Evolutionary conservation across 1,139 yeast species (phyloP).

Genomic region (Hyphopichia burtonii): DNA sequence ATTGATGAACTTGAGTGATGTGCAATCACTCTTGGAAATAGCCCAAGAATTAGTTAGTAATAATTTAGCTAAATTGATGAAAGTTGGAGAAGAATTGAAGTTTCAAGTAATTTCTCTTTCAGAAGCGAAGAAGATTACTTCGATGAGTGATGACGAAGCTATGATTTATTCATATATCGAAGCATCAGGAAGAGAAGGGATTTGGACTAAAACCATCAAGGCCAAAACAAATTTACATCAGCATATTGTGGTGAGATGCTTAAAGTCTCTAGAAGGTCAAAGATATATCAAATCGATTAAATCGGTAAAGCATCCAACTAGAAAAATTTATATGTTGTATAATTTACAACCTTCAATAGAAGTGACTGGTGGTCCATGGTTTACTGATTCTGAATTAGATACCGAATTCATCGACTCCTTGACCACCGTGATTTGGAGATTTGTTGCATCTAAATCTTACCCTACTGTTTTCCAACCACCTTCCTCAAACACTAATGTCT

Average conservation of each 20-base stretch:
- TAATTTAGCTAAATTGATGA: constrained; percentile 67
- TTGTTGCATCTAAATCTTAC: constrained; percentile 68
- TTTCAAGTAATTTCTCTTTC: constrained; percentile 69
- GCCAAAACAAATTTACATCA: constrained; percentile 91
- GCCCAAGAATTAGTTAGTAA: constrained; percentile 66
- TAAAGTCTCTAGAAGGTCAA: constrained; percentile 80
- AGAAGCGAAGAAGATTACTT: constrained; percentile 70
- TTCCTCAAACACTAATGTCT: constrained; percentile 18
- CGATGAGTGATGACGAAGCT: constrained; percentile 85
- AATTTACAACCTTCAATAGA: constrained; percentile 91
- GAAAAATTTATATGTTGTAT: constrained; percentile 94
- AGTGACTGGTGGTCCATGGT: constrained; percentile 99
- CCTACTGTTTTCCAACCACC: constrained; percentile 64
- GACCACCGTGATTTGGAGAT: constrained; percentile 85
- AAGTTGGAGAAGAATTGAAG: constrained; percentile 61
- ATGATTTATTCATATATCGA: constrained; percentile 89
- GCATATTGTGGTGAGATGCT: constrained; percentile 82
- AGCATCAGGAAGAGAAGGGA: constrained; percentile 92
- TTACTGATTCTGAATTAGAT: constrained; percentile 92
- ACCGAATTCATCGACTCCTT: constrained; percentile 88
- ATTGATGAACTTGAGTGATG: constrained; percentile 32
- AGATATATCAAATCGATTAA: constrained; percentile 87
- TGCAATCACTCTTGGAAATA: constrained; percentile 51
- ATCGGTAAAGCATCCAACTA: constrained; percentile 91
- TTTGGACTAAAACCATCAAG: constrained; percentile 92